Evolutionary conservation across 495 filamentous ascomycete genomes (phyloP).

Genomic region (Penicillium lividum): DNA sequence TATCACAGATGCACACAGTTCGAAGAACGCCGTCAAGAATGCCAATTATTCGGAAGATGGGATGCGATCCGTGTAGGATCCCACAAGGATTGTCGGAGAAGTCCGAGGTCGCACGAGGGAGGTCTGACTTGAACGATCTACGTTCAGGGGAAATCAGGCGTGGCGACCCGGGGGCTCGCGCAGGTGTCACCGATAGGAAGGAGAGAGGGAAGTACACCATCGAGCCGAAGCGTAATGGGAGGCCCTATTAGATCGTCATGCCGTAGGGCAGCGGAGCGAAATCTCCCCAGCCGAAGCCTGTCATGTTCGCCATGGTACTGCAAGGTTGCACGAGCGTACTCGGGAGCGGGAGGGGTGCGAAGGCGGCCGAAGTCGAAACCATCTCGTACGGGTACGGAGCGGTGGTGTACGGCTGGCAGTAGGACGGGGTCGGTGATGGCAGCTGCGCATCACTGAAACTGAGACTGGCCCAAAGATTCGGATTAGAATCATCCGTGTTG

Average conservation of each 20-base stretch:
- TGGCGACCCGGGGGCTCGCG: slow-evolving; percentile 10
- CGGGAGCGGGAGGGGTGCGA: slow-evolving; percentile 80
- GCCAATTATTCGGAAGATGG: slow-evolving; percentile 41
- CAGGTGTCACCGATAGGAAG: slow-evolving; percentile 11
- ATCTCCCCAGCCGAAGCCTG: slow-evolving; percentile 65
- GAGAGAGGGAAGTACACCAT: slow-evolving; percentile 12
- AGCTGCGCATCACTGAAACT: slow-evolving; percentile 67
- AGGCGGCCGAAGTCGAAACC: slow-evolving; percentile 58
- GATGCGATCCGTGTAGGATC: slow-evolving; percentile 22
- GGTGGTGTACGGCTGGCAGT: slow-evolving; percentile 76
- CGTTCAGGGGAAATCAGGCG: slow-evolving; percentile 14
- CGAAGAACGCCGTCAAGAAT: slow-evolving; percentile 52
- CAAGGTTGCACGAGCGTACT: slow-evolving; percentile 79
- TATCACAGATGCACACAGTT: slow-evolving; percentile 51
- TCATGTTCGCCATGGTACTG: slow-evolving; percentile 62
- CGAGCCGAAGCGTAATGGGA: slow-evolving; percentile 9
- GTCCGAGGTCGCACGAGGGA: slow-evolving; percentile 1
- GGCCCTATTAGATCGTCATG: slow-evolving; percentile 48
- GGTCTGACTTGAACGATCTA: slow-evolving; percentile 7
- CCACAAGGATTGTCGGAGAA: slow-evolving; percentile 4
- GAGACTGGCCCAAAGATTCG: slow-evolving; percentile 80
- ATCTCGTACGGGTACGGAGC: slow-evolving; percentile 69
- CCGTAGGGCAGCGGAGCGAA: slow-evolving; percentile 59
- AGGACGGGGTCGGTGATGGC: slow-evolving; percentile 74
- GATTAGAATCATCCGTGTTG: slow-evolving; percentile 67